Base-by-base conservation (phyloP, 164 flowering plant species). In the Sedum album region DNA sequence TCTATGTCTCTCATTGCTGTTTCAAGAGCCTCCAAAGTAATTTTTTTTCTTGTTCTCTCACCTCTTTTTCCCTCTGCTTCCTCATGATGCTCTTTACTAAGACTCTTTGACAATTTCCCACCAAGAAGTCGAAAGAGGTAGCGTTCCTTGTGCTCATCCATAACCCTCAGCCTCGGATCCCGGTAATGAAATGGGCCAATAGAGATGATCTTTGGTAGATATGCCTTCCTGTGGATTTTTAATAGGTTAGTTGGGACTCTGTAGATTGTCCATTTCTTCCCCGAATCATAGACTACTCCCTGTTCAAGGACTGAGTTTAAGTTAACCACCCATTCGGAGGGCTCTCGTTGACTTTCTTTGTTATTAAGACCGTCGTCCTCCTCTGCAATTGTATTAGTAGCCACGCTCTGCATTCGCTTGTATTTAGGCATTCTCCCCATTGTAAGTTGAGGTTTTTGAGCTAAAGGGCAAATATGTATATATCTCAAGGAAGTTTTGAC, bases 101-200 rank as follows among this genome's bases (percentile, higher is more conserved):
- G 61, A 31, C 31, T 55, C 18, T 55, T 55, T 28, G 51, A 26
- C 28, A 21, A 55, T 17, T 23, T 36, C 9, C 63, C 67, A 64
- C 71, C 70, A 23, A 76, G 53, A 31, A 79, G 66, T 33, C 74
- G 72, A 23, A 48, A 33, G 6, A 75, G 60, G 53, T 48, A 77
- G 6, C 71, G 53, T 71, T 46, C 31, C 60, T 77, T 79, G 66
- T 73, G 78, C 42, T 73, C 70, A 26, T 77, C 77, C 75, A 73
- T 75, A 49, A 23, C 68, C 26, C 53, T 66, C 20, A 72, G 57
- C 49, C 26, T 36, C 6, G 31, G 46, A 10, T 36, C 71, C 14
- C 61, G 42, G 35, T 74, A 53, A 61, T 70, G 76, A 66, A 61
- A 74, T 13, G 76, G 77, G 11, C 77, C 77, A 33, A 74, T 71